Evolutionary conservation across 176 grass and related monocot species (phyloP).

Genomic region (Oryza glumipatula): DNA sequence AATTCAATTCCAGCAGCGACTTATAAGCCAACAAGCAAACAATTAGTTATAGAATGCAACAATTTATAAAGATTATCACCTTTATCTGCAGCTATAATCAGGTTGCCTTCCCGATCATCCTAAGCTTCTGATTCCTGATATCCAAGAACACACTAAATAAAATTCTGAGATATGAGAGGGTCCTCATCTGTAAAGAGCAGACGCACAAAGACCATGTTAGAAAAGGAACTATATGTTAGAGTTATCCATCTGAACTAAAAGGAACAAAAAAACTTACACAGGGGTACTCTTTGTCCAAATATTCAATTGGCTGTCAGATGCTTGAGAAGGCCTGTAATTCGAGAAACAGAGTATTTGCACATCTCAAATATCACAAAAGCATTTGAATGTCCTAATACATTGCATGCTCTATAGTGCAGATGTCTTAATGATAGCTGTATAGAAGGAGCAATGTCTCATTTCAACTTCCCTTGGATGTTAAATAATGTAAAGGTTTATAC

Average conservation of each 20-base stretch:
- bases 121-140: not conserved
- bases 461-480: not conserved
- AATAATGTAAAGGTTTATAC: not conserved
- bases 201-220: too few relatives aligned
- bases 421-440: not conserved
- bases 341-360: not conserved
- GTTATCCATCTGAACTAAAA: not conserved
- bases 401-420: not conserved
- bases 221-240: not conserved
- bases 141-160: not conserved
- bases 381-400: not conserved
- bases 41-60: not conserved
- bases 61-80: not conserved
- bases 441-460: not conserved
- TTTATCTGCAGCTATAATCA: not conserved
- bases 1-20: not conserved
- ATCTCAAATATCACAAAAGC: conserved; percentile 4
- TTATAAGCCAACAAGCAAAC: not conserved
- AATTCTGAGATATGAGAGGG: not conserved
- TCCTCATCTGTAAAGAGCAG: too few relatives aligned
- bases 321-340: conserved; percentile 5
- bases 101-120: not conserved
- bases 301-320: conserved; percentile 16
- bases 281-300: not conserved
- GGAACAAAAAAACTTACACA: not conserved